Percentiles rank a stretch among this genome's conserved stretches.
These are phyloP conservation scores for Tulasnella sp. DNA, from an alignment of 768 basidiomycete genomes.

Conservation along the genomic window DNA sequence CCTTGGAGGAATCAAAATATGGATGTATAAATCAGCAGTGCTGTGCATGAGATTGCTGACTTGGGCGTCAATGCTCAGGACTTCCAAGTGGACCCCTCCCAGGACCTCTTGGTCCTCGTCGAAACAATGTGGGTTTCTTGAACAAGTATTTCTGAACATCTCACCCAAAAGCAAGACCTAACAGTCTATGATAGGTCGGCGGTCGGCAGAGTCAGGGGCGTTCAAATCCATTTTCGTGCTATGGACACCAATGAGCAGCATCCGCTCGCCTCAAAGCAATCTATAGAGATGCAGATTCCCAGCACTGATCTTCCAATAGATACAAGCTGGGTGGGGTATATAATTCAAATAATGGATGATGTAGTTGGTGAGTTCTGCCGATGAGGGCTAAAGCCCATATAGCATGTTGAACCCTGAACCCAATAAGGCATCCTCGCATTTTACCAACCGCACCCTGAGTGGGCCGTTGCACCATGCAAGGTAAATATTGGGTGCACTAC, in stretches of 20 bases:
- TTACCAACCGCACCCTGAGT: neutral
- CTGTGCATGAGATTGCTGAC: neutral
- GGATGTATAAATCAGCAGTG: neutral
- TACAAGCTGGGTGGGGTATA: slow-evolving; percentile 3
- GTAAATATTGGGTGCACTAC: neutral
- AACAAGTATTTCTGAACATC: too few relatives aligned
- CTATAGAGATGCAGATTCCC: neutral
- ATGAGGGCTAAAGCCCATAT: too few relatives aligned
- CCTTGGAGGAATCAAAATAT: neutral
- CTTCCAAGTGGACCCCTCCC: slow-evolving; percentile 10
- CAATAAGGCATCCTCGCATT: neutral
- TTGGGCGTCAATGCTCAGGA: slow-evolving; percentile 2
- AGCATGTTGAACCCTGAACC: neutral
- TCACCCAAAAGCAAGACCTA: too few relatives aligned
- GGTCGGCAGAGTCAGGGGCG: neutral
- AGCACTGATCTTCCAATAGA: neutral
- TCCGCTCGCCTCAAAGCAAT: neutral
- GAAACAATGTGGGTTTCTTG: neutral
- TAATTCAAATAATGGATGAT: slow-evolving; percentile 9
- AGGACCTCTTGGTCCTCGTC: slow-evolving; percentile 4
- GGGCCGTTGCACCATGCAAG: neutral
- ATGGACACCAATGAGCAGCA: neutral
- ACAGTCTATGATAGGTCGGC: too few relatives aligned
- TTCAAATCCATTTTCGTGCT: neutral
- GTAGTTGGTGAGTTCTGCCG: neutral